Percentiles rank a stretch among this genome's conserved stretches.
These are phyloP conservation scores for Eucalyptus urophylla DNA, from an alignment of 345 rosid species.

Conservation along the genomic window DNA sequence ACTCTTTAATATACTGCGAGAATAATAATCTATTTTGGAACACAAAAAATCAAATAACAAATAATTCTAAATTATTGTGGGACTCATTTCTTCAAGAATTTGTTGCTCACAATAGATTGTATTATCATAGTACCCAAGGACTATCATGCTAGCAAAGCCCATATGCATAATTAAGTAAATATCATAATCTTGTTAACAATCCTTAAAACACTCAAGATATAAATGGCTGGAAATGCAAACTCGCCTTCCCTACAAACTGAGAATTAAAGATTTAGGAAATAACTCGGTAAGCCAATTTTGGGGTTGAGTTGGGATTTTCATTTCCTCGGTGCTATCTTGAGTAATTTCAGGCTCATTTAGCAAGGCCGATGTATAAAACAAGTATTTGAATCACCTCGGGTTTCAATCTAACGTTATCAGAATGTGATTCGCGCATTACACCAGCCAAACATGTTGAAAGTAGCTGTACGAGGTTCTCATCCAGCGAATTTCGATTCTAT, in stretches of 20 bases:
- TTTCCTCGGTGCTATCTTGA: background rate
- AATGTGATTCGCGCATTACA: background rate
- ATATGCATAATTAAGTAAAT: background rate
- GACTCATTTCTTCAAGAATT: rapidly evolving
- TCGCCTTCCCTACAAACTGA: background rate
- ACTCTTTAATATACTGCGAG: rapidly evolving
- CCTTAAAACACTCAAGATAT: background rate
- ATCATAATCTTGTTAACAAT: background rate
- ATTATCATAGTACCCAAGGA: rapidly evolving
- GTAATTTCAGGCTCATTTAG: background rate
- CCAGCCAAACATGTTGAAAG: background rate
- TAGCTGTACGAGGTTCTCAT: background rate
- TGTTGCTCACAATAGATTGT: too few relatives aligned
- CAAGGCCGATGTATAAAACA: background rate
- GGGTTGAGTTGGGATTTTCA: background rate
- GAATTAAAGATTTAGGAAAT: background rate
- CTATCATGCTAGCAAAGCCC: rapidly evolving
- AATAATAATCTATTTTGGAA: rapidly evolving
- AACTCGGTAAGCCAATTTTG: background rate
- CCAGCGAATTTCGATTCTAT: background rate
- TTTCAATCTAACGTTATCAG: background rate
- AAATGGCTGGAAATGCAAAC: background rate
- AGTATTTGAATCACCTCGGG: background rate
- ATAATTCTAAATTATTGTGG: too few relatives aligned
- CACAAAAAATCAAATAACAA: rapidly evolving